Evolutionary conservation across 345 rosid species (phyloP), one percentile per base, ranked within the genome.

Genomic region (Angophora floribunda): DNA sequence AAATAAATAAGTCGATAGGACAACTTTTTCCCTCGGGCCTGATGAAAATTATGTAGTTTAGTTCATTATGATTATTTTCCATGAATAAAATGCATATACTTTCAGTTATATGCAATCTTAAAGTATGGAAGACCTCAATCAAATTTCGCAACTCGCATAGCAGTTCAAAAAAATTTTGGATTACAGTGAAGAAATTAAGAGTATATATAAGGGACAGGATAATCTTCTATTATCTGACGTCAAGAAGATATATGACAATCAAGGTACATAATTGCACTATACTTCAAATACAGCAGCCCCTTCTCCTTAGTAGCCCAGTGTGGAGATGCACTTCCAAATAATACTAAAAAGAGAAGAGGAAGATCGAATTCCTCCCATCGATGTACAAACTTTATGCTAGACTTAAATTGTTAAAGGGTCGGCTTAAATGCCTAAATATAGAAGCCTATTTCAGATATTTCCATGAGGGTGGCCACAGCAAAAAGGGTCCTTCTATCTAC

Each of bases 221-320:
- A 59, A 59, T 26, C 26, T 59, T 59, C n/a, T 11, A 59, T 59
- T 26, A 59, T 59, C 30, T 28, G 12, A 59, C 30, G 28, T 4
- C 10, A 59, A 13, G 5, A 12, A 1, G 65, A 59, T 26, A 59
- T 26, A 26, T 59, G 30, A 59, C 67, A 59, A 59, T 59, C 28
- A 59, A 59, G 15, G 30, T 26, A 28, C 67, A 14, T 30, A 28
- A 59, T 61, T 61, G 14, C 67, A 28, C 67, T 61, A 12, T 61
- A 28, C 67, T 2, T 61, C 67, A 61, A 26, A 0, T 61, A 12
- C 7, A 12, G 32, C 67, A 61, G 30, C 32, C 65, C 3, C 65
- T 0, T 59, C 30, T 26, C 24, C 11, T 24, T 10, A 26, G 65
- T 59, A 26, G 30, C 30, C 67, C 2, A 61, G 0, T 55, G 61